Evolutionary conservation across 116 monocot genomes (phyloP).

Genomic region (Cymodocea nodosa): DNA sequence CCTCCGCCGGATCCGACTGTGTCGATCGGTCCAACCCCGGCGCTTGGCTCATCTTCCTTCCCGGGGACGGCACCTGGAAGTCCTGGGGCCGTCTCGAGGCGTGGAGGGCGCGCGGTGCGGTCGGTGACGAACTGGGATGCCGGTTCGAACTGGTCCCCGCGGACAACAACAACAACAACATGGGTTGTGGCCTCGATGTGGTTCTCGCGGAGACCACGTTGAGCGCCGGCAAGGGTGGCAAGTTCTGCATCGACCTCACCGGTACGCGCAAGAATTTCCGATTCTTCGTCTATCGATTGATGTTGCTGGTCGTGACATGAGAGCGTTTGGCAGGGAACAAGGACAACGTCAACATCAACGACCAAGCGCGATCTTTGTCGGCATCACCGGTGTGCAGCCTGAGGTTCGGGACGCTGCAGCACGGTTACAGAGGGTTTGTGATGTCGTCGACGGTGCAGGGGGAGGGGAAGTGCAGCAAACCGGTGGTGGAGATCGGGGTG

Average conservation of each 20-base stretch:
- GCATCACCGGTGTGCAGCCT: slow-evolving; percentile 44
- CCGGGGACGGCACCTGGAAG: slow-evolving; percentile 56
- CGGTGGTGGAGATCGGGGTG: slow-evolving; percentile 62
- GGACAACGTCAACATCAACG: neutral
- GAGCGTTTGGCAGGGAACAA: neutral
- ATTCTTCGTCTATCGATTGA: neutral
- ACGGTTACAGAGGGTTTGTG: slow-evolving; percentile 50
- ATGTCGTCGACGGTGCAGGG: slow-evolving; percentile 67
- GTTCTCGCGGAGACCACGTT: slow-evolving; percentile 47
- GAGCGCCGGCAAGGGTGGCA: slow-evolving; percentile 53
- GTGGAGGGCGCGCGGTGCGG: slow-evolving; percentile 32
- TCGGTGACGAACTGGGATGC: neutral
- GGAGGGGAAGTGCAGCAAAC: slow-evolving; percentile 39
- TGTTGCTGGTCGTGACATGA: too few relatives aligned
- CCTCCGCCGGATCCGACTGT: slow-evolving; percentile 40
- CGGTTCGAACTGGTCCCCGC: slow-evolving; percentile 1
- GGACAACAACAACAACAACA: neutral
- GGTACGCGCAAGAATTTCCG: neutral
- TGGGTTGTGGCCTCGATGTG: neutral
- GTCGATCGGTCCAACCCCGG: slow-evolving; percentile 58
- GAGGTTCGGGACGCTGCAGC: slow-evolving; percentile 20
- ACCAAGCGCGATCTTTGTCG: neutral
- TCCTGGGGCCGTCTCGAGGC: slow-evolving; percentile 56
- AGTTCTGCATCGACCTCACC: slow-evolving; percentile 65
- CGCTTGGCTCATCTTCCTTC: slow-evolving; percentile 64